Base-by-base conservation (phyloP, 2,329 filamentous ascomycete species). In the Bretziella fagacearum region DNA sequence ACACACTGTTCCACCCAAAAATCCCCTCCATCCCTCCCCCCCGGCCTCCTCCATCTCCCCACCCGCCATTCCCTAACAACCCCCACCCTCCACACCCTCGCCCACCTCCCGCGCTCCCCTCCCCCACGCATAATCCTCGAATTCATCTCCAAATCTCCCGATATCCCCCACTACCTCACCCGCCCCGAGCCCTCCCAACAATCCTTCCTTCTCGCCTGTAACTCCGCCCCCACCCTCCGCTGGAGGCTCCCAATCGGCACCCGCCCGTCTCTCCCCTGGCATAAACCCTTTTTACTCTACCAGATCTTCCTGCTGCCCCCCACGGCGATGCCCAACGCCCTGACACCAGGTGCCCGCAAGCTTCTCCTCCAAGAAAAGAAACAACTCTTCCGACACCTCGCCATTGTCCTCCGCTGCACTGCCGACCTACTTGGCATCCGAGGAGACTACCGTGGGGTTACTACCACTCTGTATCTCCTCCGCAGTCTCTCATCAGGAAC, bases 281-380 rank as follows among this genome's bases (percentile, higher is more conserved):
- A 91, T 56, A 93, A 93, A 56, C 71, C 80, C 1, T 85, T 78
- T 8, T 65, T 93, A 3, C 67, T 91, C 35, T 72, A 86, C 15
- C 84, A 93, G 58, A 68, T 51, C 5, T 43, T 23, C n/a, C 27
- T 47, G 15, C 77, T 6, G 73, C 83, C 42, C 68, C 89, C 4
- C 74, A 77, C 11, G 69, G 67, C 29, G 65, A 77, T 2, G 53
- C 76, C 78, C 1, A 64, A 65, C 11, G 71, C 73, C 27, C 53
- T 67, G 20, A 57, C 60, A 2, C 55, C 51, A 2, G 32, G 49
- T 2, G 58, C 59, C 6, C 44, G 49, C n/a, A 47, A 47, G 23
- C 33, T 23, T 3, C 33, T 51, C 17, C 18, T 33, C 15, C 11
- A 52, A 2, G 60, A 65, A 8, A 55, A 56, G 11, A 37, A 46